These are phyloP conservation scores for Colletotrichum chlorophyti DNA, from an alignment of 2,329 filamentous ascomycete genomes.

Conservation along the genomic window DNA sequence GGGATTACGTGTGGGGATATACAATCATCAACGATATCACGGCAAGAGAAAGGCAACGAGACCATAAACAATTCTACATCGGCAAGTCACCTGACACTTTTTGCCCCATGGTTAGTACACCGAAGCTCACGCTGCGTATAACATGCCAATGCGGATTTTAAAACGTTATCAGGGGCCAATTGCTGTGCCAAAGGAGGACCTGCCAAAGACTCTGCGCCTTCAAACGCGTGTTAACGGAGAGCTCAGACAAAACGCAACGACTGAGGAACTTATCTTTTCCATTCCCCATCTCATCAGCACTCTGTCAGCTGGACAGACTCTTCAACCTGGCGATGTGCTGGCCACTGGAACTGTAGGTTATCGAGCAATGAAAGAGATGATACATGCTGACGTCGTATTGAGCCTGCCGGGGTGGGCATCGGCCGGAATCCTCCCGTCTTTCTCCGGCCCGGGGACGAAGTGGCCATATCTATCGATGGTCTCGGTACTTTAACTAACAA, in stretches of 20 bases:
- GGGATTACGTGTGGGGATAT: slow-evolving; percentile 61
- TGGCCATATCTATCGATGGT: slow-evolving; percentile 48
- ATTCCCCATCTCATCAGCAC: slow-evolving; percentile 49
- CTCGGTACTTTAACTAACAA: slow-evolving; percentile 48
- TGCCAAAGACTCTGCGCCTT: slow-evolving; percentile 48
- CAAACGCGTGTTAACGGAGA: slow-evolving; percentile 54
- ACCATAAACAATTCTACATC: slow-evolving; percentile 67
- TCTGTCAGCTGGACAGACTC: slow-evolving; percentile 48
- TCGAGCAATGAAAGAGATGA: no score
- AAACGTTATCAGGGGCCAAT: slow-evolving; percentile 49
- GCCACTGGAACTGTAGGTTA: slow-evolving; percentile 50
- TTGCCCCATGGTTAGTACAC: slow-evolving; percentile 57
- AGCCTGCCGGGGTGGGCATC: slow-evolving; percentile 54
- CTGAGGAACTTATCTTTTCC: slow-evolving; percentile 52
- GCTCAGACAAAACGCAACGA: slow-evolving; percentile 51
- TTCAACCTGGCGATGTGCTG: slow-evolving; percentile 53
- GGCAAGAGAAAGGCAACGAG: slow-evolving; percentile 56
- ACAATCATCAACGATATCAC: slow-evolving; percentile 63
- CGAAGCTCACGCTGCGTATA: no score
- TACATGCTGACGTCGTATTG: neutral
- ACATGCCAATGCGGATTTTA: no score
- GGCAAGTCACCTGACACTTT: slow-evolving; percentile 63
- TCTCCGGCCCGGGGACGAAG: slow-evolving; percentile 47
- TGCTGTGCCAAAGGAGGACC: slow-evolving; percentile 52
- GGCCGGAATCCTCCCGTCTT: slow-evolving; percentile 49